These are phyloP conservation scores for Biscogniauxia marginata DNA, from an alignment of 2,329 filamentous ascomycete genomes.

Conservation along the genomic window DNA sequence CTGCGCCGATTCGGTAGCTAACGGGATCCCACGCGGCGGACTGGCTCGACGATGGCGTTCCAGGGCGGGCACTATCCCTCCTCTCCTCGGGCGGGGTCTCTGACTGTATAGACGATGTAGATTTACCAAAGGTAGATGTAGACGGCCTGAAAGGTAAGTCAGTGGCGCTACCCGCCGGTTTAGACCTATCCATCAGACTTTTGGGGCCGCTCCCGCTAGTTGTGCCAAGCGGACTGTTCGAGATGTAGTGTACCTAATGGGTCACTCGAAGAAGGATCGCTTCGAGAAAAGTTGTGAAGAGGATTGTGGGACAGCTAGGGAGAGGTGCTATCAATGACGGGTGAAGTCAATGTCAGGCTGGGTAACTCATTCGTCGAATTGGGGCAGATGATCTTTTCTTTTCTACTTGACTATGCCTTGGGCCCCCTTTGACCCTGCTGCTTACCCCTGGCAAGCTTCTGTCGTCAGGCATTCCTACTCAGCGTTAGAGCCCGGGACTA, in stretches of 20 bases:
- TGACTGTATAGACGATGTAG: slow-evolving; percentile 4
- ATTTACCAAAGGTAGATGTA: slow-evolving; percentile 1
- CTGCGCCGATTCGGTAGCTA: slow-evolving; percentile 2
- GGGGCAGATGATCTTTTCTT: neutral
- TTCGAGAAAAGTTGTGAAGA: neutral
- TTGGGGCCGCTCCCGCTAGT: neutral
- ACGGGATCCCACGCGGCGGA: slow-evolving; percentile 5
- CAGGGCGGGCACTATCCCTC: neutral
- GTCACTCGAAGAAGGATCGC: neutral
- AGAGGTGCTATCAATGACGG: neutral
- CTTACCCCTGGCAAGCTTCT: neutral
- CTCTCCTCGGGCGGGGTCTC: neutral
- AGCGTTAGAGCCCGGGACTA: neutral
- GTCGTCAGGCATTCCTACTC: neutral
- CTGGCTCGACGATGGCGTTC: neutral
- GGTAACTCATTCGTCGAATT: neutral
- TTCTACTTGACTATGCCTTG: neutral
- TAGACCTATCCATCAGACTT: neutral
- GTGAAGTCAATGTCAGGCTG: neutral
- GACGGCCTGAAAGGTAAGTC: slow-evolving; percentile 3
- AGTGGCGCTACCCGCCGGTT: neutral
- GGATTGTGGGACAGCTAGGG: neutral
- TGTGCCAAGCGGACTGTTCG: neutral
- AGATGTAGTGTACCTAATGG: neutral
- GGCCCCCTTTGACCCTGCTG: neutral